These are phyloP conservation scores for Guadua angustifolia DNA, from an alignment of 176 grass and related monocot genomes.

Conservation along the genomic window DNA sequence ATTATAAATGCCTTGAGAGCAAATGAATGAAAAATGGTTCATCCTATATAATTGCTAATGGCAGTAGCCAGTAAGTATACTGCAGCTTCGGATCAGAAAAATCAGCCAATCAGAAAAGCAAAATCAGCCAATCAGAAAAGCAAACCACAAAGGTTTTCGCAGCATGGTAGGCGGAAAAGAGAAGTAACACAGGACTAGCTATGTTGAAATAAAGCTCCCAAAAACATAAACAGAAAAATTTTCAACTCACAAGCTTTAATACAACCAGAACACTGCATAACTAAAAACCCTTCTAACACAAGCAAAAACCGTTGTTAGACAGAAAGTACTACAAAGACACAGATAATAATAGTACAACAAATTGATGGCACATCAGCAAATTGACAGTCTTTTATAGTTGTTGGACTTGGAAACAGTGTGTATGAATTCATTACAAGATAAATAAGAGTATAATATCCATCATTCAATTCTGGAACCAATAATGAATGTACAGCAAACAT, in stretches of 20 bases:
- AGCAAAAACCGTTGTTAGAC: background rate
- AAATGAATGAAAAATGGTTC: background rate
- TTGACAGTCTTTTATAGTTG: background rate
- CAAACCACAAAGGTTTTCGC: background rate
- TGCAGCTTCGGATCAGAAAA: background rate
- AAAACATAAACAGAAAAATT: background rate
- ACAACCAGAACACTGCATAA: background rate
- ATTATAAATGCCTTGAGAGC: background rate
- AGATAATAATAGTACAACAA: background rate
- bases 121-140: background rate
- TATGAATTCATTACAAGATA: background rate
- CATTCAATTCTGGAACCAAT: background rate
- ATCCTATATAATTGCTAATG: background rate
- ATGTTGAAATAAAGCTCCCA: background rate
- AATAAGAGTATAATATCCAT: background rate
- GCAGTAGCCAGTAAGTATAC: background rate
- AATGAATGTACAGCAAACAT: background rate
- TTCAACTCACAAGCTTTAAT: background rate
- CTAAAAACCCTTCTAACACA: background rate
- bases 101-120: background rate
- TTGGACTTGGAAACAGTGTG: background rate
- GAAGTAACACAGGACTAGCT: background rate
- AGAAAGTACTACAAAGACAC: background rate
- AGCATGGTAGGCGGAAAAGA: background rate
- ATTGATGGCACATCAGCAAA: background rate